A percentile compares a stretch with the other conserved stretches of the same genome.
Conservation (phyloP, 768 basidiomycete species). For the Lepiota venenata region DNA sequence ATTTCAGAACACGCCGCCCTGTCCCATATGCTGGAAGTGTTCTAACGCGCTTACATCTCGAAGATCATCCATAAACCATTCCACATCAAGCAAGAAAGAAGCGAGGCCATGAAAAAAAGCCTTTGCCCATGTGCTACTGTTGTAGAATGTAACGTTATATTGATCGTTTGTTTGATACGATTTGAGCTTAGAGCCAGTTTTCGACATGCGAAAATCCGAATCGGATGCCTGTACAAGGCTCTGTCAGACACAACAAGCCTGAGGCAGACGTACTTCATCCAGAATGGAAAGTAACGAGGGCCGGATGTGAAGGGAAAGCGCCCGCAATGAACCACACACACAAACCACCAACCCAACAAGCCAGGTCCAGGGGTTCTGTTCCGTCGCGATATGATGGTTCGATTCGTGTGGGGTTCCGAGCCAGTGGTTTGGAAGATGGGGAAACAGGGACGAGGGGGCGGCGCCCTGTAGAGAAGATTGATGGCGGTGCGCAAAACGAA, state of each 20-base stretch:
- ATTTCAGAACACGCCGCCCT: too few species aligned
- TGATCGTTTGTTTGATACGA: neutral
- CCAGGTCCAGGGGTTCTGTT: neutral
- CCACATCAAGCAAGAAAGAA: neutral
- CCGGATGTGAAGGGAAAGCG: neutral
- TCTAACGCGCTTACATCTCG: neutral
- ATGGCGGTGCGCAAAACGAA: neutral
- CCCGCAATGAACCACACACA: neutral
- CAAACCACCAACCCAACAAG: neutral
- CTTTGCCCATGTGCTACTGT: neutral
- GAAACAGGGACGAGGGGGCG: too few species aligned
- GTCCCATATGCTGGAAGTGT: neutral
- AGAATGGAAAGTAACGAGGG: neutral
- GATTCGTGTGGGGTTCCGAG: neutral
- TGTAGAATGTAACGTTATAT: neutral
- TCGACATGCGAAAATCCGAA: conserved; percentile 11
- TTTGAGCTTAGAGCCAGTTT: neutral
- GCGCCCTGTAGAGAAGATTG: too few species aligned
- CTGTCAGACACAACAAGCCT: neutral
- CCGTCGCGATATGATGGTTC: neutral
- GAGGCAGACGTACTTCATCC: neutral
- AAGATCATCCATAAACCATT: neutral
- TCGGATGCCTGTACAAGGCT: conserved; percentile 2
- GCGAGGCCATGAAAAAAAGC: neutral
- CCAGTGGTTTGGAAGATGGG: neutral